Evolutionary conservation across 2,329 filamentous ascomycete genomes (phyloP).

Genomic region (Verticillium dahliae): DNA sequence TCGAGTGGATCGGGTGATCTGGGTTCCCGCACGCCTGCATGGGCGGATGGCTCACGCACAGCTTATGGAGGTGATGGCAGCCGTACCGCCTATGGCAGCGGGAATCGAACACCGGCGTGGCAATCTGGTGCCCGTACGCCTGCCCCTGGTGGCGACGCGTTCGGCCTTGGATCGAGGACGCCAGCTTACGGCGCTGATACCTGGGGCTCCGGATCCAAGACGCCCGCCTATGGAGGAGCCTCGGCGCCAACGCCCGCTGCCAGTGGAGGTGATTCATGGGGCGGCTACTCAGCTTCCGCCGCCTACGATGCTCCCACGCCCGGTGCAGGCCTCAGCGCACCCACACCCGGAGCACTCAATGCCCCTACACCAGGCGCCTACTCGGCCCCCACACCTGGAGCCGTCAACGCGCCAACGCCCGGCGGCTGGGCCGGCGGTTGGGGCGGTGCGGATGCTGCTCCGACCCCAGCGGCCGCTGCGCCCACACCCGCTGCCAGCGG

Average conservation of each 20-base stretch:
- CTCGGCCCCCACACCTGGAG: conserved; percentile 57
- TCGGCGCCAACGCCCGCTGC: conserved; percentile 53
- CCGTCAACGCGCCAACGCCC: conserved; percentile 61
- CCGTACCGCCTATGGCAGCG: conserved; percentile 71
- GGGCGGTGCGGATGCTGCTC: conserved; percentile 53
- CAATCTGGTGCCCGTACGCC: conserved; percentile 71
- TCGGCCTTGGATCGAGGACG: conserved; percentile 62
- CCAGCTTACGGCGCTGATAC: conserved; percentile 57
- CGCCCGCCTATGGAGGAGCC: conserved; percentile 59
- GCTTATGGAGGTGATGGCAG: conserved; percentile 67
- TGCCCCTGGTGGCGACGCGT: conserved; percentile 39
- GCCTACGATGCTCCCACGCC: conserved; percentile 67
- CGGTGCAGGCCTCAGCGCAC: conserved; percentile 50
- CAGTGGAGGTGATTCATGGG: conserved; percentile 54
- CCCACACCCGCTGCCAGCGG: conserved; percentile 64
- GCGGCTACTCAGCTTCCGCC: conserved; percentile 41
- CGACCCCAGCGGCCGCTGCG: conserved; percentile 58
- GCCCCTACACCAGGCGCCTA: conserved; percentile 68
- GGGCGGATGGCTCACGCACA: conserved; percentile 61
- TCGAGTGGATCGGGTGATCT: conserved; percentile 29
- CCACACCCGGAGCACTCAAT: conserved; percentile 55
- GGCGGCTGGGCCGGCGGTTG: conserved; percentile 50
- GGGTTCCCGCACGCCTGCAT: conserved; percentile 62
- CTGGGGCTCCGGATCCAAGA: conserved; percentile 67
- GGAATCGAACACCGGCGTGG: conserved; percentile 70